Evolutionary conservation across 148 eudicot species (phyloP), one percentile per base, ranked within the genome.

Genomic region (Pouteria glomerata): DNA sequence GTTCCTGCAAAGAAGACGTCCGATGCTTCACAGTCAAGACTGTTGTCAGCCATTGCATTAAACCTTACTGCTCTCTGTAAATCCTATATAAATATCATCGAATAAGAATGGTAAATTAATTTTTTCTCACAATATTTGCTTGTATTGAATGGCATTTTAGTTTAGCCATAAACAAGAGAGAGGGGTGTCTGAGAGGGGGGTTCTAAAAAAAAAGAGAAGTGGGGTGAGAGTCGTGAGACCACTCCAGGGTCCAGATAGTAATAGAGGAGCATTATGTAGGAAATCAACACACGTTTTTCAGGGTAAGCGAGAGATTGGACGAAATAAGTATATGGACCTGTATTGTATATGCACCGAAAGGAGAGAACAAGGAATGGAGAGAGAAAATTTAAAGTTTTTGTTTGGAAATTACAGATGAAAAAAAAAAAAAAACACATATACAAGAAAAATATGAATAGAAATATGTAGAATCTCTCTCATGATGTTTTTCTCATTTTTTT

Each of bases 1-100:
- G 77, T 80, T 60, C 84, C 92, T 27, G 84, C 71, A 77, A 92
- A 85, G 31, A 79, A 80, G 57, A 88, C 83, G 77, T 47, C 44
- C 12, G 84, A 53, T 57, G 81, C 47, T 53, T 72, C 75, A 33
- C 57, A 68, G 70, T 80, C 90, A 72, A 77, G 75, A 34, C 76
- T 62, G 64, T 74, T 53, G 73, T 79, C 84, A 16, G 81, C 86
- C 96, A 90, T 90, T 76, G 69, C 71, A 55, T 8, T 48, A 47
- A 73, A 57, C 68, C 74, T 52, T 44, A 44, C 8, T 42, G 33
- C 58, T 15, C 72, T 69, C 45, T 39, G n/a, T 47, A 57, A 57
- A 74, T 8, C 75, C 70, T 45, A 58, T 39, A 41, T 45, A 77
- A 79, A 73, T 45, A 59, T 77, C 83, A 69, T 78, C 24, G 75